Evolutionary conservation across 768 basidiomycete genomes (phyloP).

Genomic region (Tylopilus plumbeoviolaceoides): DNA sequence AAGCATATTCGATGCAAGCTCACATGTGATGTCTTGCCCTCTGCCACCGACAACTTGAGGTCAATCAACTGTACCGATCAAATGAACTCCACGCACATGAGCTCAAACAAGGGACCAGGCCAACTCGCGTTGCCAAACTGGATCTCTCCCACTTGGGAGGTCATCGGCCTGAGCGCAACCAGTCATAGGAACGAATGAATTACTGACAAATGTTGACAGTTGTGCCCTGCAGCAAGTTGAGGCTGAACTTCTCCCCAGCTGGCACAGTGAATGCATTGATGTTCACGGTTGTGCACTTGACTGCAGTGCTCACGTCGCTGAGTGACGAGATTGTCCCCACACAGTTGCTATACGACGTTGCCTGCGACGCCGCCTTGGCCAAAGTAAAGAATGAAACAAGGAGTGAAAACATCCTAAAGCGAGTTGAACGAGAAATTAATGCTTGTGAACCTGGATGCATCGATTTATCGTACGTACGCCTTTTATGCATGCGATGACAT

Average conservation of each 20-base stretch:
- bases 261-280: slow-evolving; percentile 56
- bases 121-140: slow-evolving; percentile 49
- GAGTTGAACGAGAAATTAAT: not conserved
- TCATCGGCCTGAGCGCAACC: not conserved
- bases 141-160: slow-evolving; percentile 50
- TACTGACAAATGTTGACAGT: slow-evolving; percentile 56
- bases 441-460: not conserved
- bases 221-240: slow-evolving; percentile 44
- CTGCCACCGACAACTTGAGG: slow-evolving; percentile 24
- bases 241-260: slow-evolving; percentile 45
- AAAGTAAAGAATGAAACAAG: slow-evolving; percentile 19
- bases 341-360: slow-evolving; percentile 26
- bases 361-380: slow-evolving; percentile 12
- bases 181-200: not conserved
- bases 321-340: slow-evolving; percentile 54
- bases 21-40: slow-evolving; percentile 48
- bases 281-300: slow-evolving; percentile 54
- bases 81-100: slow-evolving; percentile 35
- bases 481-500: slow-evolving; percentile 2
- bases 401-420: slow-evolving; percentile 6
- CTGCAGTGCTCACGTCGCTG: slow-evolving; percentile 46
- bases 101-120: slow-evolving; percentile 51
- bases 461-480: not conserved
- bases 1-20: slow-evolving; percentile 9
- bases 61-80: not conserved